Conservation (phyloP, 352 stramenopile genomes). For the Pilasporangium apinafurcum region DNA sequence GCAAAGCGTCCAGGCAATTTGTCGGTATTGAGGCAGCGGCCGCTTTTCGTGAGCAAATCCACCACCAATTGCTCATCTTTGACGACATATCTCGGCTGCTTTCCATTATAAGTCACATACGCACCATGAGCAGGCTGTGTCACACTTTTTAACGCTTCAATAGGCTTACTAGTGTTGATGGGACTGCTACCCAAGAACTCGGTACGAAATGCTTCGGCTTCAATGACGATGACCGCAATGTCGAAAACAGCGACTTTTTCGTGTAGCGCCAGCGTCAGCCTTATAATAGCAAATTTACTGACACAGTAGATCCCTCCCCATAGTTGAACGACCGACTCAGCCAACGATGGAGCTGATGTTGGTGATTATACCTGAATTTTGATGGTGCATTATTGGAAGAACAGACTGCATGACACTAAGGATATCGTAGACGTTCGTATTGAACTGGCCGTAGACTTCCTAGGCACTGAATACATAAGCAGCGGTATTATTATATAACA, state of each 20-base stretch:
- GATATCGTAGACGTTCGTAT: constrained; percentile 37
- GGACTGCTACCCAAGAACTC: constrained; percentile 17
- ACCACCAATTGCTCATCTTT: constrained; percentile 2
- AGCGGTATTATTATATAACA: no score
- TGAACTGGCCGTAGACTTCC: constrained; percentile 27
- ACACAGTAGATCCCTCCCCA: constrained; percentile 28
- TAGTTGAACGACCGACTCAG: constrained; percentile 17
- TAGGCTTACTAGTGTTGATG: constrained; percentile 9
- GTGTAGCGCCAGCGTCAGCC: constrained; percentile 20
- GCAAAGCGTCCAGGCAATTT: constrained; percentile 1
- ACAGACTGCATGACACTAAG: constrained; percentile 25
- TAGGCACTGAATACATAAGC: constrained; percentile 22
- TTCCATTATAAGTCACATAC: no score
- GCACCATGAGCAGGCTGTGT: constrained; percentile 17
- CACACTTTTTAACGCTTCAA: constrained; percentile 14
- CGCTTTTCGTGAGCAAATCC: constrained; percentile 5
- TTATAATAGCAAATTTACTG: constrained; percentile 30
- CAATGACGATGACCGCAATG: constrained; percentile 32
- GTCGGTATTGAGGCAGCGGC: not conserved
- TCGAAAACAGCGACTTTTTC: constrained; percentile 20
- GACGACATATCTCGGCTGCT: constrained; percentile 16
- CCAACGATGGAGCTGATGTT: constrained; percentile 29
- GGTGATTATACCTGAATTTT: constrained; percentile 29
- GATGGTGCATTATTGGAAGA: constrained; percentile 34
- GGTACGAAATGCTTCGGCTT: constrained; percentile 31